Evolutionary conservation across 768 basidiomycete species (phyloP).

Genomic region (Calocera cornea): DNA sequence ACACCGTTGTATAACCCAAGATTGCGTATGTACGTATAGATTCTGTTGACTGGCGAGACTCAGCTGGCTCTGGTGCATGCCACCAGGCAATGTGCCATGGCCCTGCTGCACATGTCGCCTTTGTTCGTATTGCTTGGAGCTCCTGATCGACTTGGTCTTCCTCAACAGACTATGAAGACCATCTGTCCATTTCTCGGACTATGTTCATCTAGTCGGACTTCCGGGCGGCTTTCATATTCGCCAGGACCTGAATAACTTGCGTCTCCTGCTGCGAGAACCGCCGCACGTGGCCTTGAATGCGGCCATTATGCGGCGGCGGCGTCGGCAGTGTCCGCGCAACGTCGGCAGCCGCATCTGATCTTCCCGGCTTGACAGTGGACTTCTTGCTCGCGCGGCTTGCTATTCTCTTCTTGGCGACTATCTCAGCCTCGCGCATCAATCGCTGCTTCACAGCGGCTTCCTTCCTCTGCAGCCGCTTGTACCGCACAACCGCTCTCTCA

Average conservation of each 20-base stretch:
- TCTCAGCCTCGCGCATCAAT: neutral
- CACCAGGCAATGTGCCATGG: no score
- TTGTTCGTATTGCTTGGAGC: no score
- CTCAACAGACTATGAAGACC: no score
- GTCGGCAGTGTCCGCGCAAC: neutral
- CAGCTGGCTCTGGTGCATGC: no score
- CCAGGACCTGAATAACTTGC: neutral
- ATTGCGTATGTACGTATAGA: no score
- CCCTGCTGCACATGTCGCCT: no score
- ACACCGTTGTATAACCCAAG: no score
- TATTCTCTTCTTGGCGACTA: no score
- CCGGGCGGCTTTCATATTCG: neutral
- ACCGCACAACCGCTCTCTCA: neutral
- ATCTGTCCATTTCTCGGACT: no score
- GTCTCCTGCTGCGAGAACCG: neutral
- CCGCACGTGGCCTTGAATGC: neutral
- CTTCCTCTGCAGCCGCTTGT: neutral
- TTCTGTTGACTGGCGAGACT: no score
- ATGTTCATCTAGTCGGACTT: neutral
- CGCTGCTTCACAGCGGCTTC: neutral
- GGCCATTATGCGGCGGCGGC: neutral
- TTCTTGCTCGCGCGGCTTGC: neutral
- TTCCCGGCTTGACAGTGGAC: neutral
- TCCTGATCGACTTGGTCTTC: no score
- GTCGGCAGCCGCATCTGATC: neutral